These are phyloP conservation scores for Naganishia friedmannii DNA, from an alignment of 768 basidiomycete species.

Conservation along the genomic window DNA sequence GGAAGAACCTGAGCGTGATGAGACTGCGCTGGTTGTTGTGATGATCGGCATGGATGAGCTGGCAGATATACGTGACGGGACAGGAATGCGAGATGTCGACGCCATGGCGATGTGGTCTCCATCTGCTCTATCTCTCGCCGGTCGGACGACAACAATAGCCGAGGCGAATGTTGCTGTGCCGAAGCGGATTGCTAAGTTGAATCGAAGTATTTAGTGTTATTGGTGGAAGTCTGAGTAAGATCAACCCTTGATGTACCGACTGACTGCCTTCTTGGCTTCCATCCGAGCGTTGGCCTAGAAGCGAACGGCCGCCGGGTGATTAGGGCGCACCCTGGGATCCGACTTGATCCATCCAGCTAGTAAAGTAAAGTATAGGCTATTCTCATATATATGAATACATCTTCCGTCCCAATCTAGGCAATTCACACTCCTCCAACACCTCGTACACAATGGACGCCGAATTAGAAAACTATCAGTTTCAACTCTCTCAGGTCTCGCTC, in stretches of 20 bases:
- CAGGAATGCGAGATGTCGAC: conserved; percentile 21
- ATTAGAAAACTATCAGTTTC: conserved; percentile 50
- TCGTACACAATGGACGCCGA: conserved; percentile 44
- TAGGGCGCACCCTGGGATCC: not conserved
- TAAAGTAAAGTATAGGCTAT: no score
- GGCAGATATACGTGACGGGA: conserved; percentile 1
- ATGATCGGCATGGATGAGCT: conserved; percentile 17
- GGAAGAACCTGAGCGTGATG: not conserved
- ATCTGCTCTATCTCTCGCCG: not conserved
- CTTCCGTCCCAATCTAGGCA: no score
- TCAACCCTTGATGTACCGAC: no score
- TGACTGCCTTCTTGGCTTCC: not conserved
- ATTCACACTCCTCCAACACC: not conserved
- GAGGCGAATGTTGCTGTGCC: no score
- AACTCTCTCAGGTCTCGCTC: conserved; percentile 51
- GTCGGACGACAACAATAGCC: not conserved
- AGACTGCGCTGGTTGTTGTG: not conserved
- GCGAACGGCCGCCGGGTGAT: not conserved
- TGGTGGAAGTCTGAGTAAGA: not conserved
- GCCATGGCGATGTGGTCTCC: conserved; percentile 9
- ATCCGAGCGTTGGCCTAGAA: not conserved
- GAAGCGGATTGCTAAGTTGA: no score
- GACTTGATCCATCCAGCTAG: no score
- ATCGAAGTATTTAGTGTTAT: not conserved
- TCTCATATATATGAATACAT: no score